Percentiles rank a stretch among this genome's conserved stretches.
phyloP scores from a whole-genome alignment of 2,329 filamentous ascomycete species.

The Fusarium tuaranense region DNA sequence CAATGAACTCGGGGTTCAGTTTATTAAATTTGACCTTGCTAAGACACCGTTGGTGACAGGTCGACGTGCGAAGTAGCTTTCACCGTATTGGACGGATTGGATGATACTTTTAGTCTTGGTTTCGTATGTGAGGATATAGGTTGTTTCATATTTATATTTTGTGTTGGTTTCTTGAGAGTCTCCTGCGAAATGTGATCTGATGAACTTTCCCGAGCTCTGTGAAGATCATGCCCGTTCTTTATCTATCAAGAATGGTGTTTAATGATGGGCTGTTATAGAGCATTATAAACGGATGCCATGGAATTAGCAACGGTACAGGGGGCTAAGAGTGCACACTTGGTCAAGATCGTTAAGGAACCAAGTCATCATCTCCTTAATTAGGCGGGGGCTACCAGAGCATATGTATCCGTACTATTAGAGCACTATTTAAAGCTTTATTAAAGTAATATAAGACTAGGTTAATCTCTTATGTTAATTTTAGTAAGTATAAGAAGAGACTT shows the following conservation, averaged over 20 bases:
- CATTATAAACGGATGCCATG: not conserved
- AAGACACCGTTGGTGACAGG: not conserved
- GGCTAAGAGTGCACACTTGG: not conserved
- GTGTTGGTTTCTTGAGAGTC: not conserved
- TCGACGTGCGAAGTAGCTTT: not conserved
- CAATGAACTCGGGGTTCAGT: too few relatives aligned
- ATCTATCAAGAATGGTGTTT: not conserved
- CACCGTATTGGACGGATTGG: not conserved
- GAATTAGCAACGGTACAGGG: not conserved
- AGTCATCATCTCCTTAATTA: too few relatives aligned
- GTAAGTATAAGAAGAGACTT: too few relatives aligned
- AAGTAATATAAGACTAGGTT: too few relatives aligned
- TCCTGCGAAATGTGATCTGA: not conserved
- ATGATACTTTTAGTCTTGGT: not conserved
- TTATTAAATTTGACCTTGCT: not conserved
- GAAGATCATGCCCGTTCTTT: not conserved
- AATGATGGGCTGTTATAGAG: not conserved
- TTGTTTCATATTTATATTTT: not conserved
- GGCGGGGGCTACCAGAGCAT: too few relatives aligned
- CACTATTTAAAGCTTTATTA: too few relatives aligned
- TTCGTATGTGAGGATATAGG: not conserved
- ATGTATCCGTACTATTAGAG: too few relatives aligned
- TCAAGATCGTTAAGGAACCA: not conserved
- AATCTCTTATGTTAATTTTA: too few relatives aligned
- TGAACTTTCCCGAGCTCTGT: not conserved